phyloP scores from a whole-genome alignment of 2,329 filamentous ascomycete genomes.

The Purpureocillium lavendulum region DNA sequence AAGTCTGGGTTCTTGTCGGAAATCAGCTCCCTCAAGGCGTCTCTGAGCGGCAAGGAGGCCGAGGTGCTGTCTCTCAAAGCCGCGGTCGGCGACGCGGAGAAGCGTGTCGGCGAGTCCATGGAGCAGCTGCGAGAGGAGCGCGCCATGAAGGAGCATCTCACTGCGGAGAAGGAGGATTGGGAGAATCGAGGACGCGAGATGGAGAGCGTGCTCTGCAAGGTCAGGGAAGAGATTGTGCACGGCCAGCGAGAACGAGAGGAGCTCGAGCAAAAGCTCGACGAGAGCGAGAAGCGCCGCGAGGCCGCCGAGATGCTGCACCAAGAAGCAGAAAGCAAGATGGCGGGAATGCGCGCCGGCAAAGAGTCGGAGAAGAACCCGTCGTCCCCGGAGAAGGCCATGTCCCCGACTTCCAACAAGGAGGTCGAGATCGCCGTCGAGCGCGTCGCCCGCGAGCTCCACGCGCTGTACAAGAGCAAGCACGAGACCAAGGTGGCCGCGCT shows the following conservation, averaged over 20 bases:
- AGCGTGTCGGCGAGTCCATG: conserved; percentile 77
- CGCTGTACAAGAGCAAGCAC: conserved; percentile 93
- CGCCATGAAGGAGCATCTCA: conserved; percentile 59
- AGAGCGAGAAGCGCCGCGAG: conserved; percentile 65
- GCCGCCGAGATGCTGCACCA: conserved; percentile 68
- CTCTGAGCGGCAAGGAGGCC: conserved; percentile 84
- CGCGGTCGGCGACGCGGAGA: conserved; percentile 83
- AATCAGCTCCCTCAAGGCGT: conserved; percentile 89
- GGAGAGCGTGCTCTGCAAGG: conserved; percentile 69
- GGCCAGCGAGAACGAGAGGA: conserved; percentile 76
- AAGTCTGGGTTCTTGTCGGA: conserved; percentile 89
- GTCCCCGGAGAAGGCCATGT: conserved; percentile 31
- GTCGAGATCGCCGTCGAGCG: conserved; percentile 83
- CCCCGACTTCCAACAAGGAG: conserved; percentile 39
- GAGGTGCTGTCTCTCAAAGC: conserved; percentile 82
- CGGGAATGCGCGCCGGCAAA: conserved; percentile 60
- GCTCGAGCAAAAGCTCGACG: conserved; percentile 65
- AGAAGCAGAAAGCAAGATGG: conserved; percentile 68
- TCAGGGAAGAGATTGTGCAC: conserved; percentile 72
- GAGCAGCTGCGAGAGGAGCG: conserved; percentile 77
- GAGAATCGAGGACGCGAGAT: conserved; percentile 80
- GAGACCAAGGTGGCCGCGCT: conserved; percentile 91
- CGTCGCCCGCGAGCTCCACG: conserved; percentile 87
- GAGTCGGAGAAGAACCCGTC: conserved; percentile 24
- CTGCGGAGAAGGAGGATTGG: conserved; percentile 72